A percentile compares a stretch with the other conserved stretches of the same genome.
Conservation (phyloP, 179 eudicot genomes). For the Spinacia oleracea region DNA sequence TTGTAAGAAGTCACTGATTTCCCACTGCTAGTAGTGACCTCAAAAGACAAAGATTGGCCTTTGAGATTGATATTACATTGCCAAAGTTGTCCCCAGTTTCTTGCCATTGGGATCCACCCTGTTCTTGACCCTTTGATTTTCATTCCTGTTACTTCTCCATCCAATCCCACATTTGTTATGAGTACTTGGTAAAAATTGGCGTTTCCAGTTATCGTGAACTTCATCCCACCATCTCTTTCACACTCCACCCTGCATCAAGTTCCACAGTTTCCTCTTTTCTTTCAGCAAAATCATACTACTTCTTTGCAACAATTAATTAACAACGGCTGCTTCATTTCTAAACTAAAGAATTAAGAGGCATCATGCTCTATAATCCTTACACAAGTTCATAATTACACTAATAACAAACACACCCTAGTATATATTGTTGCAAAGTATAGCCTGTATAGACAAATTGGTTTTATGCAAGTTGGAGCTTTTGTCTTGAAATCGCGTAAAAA, state of each 20-base stretch:
- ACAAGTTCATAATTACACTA: too few species aligned
- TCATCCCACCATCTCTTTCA: conserved; percentile 60
- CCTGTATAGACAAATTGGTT: too few species aligned
- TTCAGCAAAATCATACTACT: conserved; percentile 5
- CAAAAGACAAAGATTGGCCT: conserved; percentile 64
- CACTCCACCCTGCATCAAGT: conserved; percentile 50
- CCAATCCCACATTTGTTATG: conserved; percentile 58
- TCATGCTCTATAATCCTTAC: too few species aligned
- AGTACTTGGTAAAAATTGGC: conserved; percentile 52
- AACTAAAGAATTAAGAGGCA: not conserved
- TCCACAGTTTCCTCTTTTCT: not conserved
- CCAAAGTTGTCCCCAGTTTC: conserved; percentile 81
- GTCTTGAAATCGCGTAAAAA: too few species aligned
- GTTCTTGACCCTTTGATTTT: conserved; percentile 70
- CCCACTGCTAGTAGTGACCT: conserved; percentile 54
- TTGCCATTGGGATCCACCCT: conserved; percentile 70
- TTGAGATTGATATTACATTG: conserved; percentile 53
- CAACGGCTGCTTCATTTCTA: not conserved
- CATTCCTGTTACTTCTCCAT: conserved; percentile 59
- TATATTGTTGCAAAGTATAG: too few species aligned
- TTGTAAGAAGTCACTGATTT: conserved; percentile 52
- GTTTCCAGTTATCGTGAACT: conserved; percentile 53
- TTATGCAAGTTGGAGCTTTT: too few species aligned
- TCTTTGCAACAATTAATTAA: not conserved
- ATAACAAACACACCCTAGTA: too few species aligned